Base-by-base conservation (phyloP, 257 asterid species). In the Cynanchum wilfordii region DNA sequence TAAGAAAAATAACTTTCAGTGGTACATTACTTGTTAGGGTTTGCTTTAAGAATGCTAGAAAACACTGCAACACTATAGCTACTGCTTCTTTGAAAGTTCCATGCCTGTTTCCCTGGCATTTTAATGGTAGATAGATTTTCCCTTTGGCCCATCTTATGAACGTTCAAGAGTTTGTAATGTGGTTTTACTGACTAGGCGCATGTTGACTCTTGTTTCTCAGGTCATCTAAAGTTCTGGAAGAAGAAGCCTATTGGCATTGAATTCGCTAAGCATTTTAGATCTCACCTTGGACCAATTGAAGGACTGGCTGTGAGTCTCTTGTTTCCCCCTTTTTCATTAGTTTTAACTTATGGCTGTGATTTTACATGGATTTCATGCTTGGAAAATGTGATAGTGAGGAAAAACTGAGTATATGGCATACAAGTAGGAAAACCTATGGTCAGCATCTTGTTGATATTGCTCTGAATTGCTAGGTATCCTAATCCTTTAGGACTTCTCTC, bases 141-240 rank as follows among this genome's bases (percentile, higher is more conserved):
- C 29, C 19, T 45, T 27, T 68, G 24, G 4, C 60, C 9, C 19
- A 20, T 50, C 5, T 6, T 2, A 19, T 19, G 30, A 25, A 45
- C 1, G 2, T 27, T 50, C 7, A 20, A 40, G 16, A 10, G 3
- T n/a, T 57, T 58, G 7, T 47, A 20, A 42, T 42, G 13, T 68
- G 12, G 25, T 50, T 42, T 5, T 22, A 19, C 25, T 50, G 51
- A 49, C 73, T 45, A n/a, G 24, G 68, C 17, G 44, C 22, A 22
- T 65, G 4, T 13, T 73, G 77, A 40, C 71, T 3, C 62, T 56
- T 75, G 40, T 74, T 74, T 75, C 79, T 27, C 88, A 95, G 98
- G 99, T 66, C 99, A 95, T 80, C 70, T 95, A 81, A 95, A 95
- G 84, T 95, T 95, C 78, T 95, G 99, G 99, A 95, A 95, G 88